These are phyloP conservation scores for Penicillium rolfsii DNA, from an alignment of 2,329 filamentous ascomycete genomes.

Conservation along the genomic window DNA sequence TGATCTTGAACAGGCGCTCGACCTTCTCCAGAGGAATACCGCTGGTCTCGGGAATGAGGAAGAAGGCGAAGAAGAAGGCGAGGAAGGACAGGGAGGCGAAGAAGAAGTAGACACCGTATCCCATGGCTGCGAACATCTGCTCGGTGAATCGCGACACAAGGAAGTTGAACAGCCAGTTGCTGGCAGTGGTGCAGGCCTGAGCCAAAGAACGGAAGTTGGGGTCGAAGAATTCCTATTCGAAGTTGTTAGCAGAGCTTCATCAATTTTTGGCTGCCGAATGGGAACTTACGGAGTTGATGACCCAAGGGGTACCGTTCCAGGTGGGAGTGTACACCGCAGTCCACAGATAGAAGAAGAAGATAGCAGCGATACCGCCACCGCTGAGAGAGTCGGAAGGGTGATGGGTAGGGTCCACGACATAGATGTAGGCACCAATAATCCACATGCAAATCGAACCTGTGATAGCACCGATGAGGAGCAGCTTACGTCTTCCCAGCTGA, in stretches of 20 bases:
- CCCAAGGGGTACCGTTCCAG: conserved; percentile 77
- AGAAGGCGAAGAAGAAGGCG: conserved; percentile 62
- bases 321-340: conserved; percentile 72
- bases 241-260: conserved; percentile 15
- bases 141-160: conserved; percentile 43
- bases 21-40: conserved; percentile 66
- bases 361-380: conserved; percentile 46
- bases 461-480: conserved; percentile 66
- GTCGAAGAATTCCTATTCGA: conserved; percentile 66
- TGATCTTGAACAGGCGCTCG: conserved; percentile 60
- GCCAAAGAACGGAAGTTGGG: conserved; percentile 70
- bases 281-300: conserved; percentile 60
- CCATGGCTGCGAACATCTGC: conserved; percentile 47
- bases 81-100: conserved; percentile 66
- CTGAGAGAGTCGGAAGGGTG: conserved; percentile 30
- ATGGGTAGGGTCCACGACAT: conserved; percentile 36
- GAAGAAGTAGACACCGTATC: conserved; percentile 70
- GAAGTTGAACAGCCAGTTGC: conserved; percentile 44
- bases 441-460: conserved; percentile 55
- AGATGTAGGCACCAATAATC: conserved; percentile 41
- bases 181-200: conserved; percentile 64
- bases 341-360: conserved; percentile 73
- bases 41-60: conserved; percentile 68
- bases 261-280: background rate
- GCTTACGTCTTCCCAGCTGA: conserved; percentile 61